phyloP scores from a whole-genome alignment of 768 basidiomycete species.

The Mycena pura region DNA sequence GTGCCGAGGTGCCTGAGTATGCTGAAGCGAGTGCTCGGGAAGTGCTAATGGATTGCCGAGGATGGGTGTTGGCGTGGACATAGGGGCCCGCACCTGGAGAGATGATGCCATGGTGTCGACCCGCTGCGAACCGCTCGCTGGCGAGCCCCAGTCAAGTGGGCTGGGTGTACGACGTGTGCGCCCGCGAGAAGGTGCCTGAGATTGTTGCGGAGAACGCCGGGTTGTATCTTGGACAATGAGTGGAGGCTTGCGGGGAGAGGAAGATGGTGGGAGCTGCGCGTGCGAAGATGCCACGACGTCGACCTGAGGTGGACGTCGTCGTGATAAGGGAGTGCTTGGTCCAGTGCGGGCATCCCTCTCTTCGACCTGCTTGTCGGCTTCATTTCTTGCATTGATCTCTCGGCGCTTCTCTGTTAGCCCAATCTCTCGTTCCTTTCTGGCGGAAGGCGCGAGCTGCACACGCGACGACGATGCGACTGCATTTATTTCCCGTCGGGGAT shows the following conservation, averaged over 20 bases:
- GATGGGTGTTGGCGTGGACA: too few relatives aligned
- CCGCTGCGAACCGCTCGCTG: neutral
- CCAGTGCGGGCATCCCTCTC: neutral
- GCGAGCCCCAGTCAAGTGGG: slow-evolving; percentile 24
- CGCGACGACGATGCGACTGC: too few relatives aligned
- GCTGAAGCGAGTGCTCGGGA: too few relatives aligned
- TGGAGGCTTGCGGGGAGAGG: slow-evolving; percentile 1
- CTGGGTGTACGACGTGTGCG: slow-evolving; percentile 6
- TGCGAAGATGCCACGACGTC: slow-evolving; percentile 40
- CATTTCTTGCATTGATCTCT: neutral
- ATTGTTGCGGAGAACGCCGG: neutral
- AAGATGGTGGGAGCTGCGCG: slow-evolving; percentile 1
- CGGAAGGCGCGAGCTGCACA: too few relatives aligned
- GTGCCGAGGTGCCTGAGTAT: too few relatives aligned
- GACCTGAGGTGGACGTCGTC: slow-evolving; percentile 25
- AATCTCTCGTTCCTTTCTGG: too few relatives aligned
- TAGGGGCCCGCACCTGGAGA: too few relatives aligned
- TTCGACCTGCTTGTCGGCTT: neutral
- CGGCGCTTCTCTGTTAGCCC: too few relatives aligned
- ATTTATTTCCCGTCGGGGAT: too few relatives aligned
- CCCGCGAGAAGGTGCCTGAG: neutral
- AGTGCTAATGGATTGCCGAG: too few relatives aligned
- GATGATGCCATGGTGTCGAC: too few relatives aligned
- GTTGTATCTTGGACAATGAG: too few relatives aligned
- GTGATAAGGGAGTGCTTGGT: neutral